Evolutionary conservation across 352 stramenopile species (phyloP), one percentile per base, ranked within the genome.

Genomic region (Pelagophyceae sp.): DNA sequence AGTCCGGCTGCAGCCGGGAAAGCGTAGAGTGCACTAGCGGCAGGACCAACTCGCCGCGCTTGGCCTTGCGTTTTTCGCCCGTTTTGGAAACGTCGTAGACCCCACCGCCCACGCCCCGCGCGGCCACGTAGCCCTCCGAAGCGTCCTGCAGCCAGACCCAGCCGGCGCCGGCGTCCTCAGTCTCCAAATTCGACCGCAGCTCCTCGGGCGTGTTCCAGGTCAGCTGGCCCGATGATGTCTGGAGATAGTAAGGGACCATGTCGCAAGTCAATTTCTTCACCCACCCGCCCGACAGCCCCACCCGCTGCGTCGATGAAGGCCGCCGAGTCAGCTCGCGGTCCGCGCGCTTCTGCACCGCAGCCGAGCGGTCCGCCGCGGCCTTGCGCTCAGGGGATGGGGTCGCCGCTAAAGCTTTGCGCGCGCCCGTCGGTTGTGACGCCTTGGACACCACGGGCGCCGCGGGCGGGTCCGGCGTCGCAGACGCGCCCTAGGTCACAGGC

Each of bases 221-320:
- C n/a, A 78, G 32, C 29, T 69, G 54, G 35, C 74, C 74, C 17
- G 74, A 74, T 29, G 58, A 27, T 0, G 29, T 38, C 54, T 78
- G 65, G 33, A 40, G 45, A 31, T 78, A 78, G 37, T 78, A 78
- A 19, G 74, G 74, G 27, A 78, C 74, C 2, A 74, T 17, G 33
- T 78, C 74, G 50, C 61, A 69, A n/a, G 74, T 78, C 29, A 78
- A 31, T 31, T 72, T 72, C 74, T 78, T 72, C 54, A 50, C 74
- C 74, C 74, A 78, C n/a, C 74, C 54, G 35, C 58, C 45, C 74
- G 50, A 38, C 1, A 78, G 32, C 51, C 23, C 74, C 54, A 40
- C 32, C n/a, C 29, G 72, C 40, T 27, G 29, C 54, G 32, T 72
- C 61, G 61, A 29, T 31, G 61, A 71, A 27, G 31, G 29, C 33